A percentile compares a stretch with the other conserved stretches of the same genome.
Evolutionary conservation across 2,329 filamentous ascomycete species (phyloP).

Genomic region (Aspergillus pseudotamarii): DNA sequence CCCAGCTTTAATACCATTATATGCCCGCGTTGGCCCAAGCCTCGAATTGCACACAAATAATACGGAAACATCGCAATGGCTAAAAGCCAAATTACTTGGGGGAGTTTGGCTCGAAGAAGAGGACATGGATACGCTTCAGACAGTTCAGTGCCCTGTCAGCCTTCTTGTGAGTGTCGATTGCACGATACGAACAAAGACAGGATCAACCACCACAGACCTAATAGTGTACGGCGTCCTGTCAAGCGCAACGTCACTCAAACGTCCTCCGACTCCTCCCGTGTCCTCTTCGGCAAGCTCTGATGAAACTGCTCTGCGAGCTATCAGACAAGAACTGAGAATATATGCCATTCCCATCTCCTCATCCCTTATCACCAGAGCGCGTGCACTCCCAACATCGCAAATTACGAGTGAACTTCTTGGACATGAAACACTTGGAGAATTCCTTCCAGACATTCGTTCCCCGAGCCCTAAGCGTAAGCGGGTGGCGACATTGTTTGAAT

Average conservation of each 20-base stretch:
- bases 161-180: slow-evolving; percentile 38
- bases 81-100: slow-evolving; percentile 40
- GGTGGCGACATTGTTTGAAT: slow-evolving; percentile 46
- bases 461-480: slow-evolving; percentile 48
- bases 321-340: slow-evolving; percentile 36
- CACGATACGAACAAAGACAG: slow-evolving; percentile 18
- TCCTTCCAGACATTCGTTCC: slow-evolving; percentile 41
- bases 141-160: slow-evolving; percentile 43
- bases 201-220: slow-evolving; percentile 36
- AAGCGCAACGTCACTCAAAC: slow-evolving; percentile 27
- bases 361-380: slow-evolving; percentile 35
- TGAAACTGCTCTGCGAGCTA: slow-evolving; percentile 11
- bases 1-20: slow-evolving; percentile 43
- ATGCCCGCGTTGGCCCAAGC: slow-evolving; percentile 43
- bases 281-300: slow-evolving; percentile 33
- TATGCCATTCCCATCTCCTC: slow-evolving; percentile 42
- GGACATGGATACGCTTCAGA: slow-evolving; percentile 30
- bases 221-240: slow-evolving; percentile 44
- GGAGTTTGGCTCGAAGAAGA: slow-evolving; percentile 38
- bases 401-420: slow-evolving; percentile 20
- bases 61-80: slow-evolving; percentile 39
- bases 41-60: slow-evolving; percentile 43
- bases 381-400: slow-evolving; percentile 37
- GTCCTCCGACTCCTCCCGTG: slow-evolving; percentile 39
- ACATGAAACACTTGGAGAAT: slow-evolving; percentile 33